These are phyloP conservation scores for Cnidoscolus chayamansa DNA, from an alignment of 441 rosid genomes.

Conservation along the genomic window DNA sequence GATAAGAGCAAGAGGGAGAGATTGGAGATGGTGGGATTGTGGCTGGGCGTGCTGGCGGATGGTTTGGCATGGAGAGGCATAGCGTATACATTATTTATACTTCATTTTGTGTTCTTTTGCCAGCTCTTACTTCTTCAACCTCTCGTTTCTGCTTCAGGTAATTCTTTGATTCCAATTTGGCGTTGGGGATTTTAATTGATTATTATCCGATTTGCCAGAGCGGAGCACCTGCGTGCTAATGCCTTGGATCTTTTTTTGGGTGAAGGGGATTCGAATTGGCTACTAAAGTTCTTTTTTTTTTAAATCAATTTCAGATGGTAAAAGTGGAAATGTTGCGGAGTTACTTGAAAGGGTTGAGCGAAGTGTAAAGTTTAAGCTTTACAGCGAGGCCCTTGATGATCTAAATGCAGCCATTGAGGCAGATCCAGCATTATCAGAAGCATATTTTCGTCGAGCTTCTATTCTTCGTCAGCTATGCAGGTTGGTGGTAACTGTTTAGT, in stretches of 20 bases:
- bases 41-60: conserved; percentile 36
- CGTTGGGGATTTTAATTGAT: neutral
- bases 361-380: conserved; percentile 70
- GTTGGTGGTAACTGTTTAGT: conserved; percentile 29
- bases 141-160: conserved; percentile 81
- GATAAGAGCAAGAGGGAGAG: conserved; percentile 9
- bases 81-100: conserved; percentile 51
- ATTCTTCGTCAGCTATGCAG: conserved; percentile 87
- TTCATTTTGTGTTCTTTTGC: conserved; percentile 72
- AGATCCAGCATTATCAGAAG: conserved; percentile 84
- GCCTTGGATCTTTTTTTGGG: no score
- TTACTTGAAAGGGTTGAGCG: conserved; percentile 73
- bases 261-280: no score
- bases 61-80: conserved; percentile 68
- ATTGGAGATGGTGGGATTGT: conserved; percentile 42
- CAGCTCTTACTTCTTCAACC: conserved; percentile 89
- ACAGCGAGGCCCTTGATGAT: conserved; percentile 82
- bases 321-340: conserved; percentile 56
- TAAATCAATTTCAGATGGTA: conserved; percentile 45
- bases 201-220: no score
- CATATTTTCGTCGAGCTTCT: conserved; percentile 67
- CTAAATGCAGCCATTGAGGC: conserved; percentile 89
- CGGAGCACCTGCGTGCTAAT: no score
- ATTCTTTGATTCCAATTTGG: neutral
- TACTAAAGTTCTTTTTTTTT: no score